A percentile compares a stretch with the other conserved stretches of the same genome.
phyloP scores from a whole-genome alignment of 192 early-diverging fungal genomes.

The Physocladia obscura region DNA sequence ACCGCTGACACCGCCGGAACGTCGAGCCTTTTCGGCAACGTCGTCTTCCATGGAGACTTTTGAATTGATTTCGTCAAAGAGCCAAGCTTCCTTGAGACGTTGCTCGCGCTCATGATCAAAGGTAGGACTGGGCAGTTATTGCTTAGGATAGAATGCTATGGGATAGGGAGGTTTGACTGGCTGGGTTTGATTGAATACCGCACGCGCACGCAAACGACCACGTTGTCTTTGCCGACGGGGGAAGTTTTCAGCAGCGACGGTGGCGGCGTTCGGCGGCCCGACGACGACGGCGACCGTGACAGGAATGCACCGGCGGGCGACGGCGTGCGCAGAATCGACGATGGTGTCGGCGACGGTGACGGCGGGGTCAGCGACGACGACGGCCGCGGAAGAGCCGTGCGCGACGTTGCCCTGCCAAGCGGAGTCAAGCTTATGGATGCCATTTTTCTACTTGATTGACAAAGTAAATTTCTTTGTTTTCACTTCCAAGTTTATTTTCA shows the following conservation, averaged over 20 bases:
- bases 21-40: slow-evolving; percentile 12
- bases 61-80: not conserved
- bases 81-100: slow-evolving; percentile 9
- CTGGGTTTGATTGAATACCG: not conserved
- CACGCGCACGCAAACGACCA: slow-evolving; percentile 19
- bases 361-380: not conserved
- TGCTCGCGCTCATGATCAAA: slow-evolving; percentile 1
- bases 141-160: not conserved
- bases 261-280: not conserved
- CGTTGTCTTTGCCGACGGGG: slow-evolving; percentile 24
- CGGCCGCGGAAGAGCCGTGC: not conserved
- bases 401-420: no score
- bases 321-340: not conserved
- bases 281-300: not conserved
- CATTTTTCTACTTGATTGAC: no score
- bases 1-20: not conserved
- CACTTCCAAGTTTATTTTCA: no score
- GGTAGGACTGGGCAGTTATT: not conserved
- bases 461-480: no score
- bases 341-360: not conserved
- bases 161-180: not conserved
- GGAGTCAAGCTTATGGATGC: no score
- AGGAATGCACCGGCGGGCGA: not conserved
- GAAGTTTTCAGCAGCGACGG: slow-evolving; percentile 5
- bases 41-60: slow-evolving; percentile 8